A percentile compares a stretch with the other conserved stretches of the same genome.
Evolutionary conservation across 2,329 filamentous ascomycete species (phyloP).

Genomic region (Xylaria sp.): DNA sequence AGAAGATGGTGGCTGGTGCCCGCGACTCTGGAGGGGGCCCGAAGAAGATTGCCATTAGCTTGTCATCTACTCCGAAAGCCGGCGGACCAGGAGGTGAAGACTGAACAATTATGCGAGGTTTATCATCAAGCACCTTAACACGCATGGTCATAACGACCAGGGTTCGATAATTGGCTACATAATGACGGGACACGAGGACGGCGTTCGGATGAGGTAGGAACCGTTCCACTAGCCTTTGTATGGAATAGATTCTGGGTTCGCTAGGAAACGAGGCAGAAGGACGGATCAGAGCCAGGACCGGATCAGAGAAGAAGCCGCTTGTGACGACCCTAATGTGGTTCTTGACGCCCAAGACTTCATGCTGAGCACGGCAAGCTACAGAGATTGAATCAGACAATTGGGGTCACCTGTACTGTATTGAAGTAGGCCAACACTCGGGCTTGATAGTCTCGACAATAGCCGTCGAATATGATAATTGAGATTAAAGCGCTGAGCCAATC

Average conservation of each 20-base stretch:
- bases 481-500: background rate
- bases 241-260: conserved; percentile 40
- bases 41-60: conserved; percentile 69
- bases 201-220: conserved; percentile 45
- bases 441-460: conserved; percentile 4
- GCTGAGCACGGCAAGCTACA: conserved; percentile 24
- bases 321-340: conserved; percentile 22
- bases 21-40: conserved; percentile 55
- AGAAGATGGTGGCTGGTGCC: conserved; percentile 57
- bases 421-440: conserved; percentile 16
- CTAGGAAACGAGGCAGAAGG: conserved; percentile 33
- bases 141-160: conserved; percentile 34
- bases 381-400: conserved; percentile 37
- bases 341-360: conserved; percentile 15
- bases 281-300: conserved; percentile 19
- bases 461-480: conserved; percentile 1
- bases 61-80: conserved; percentile 58
- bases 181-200: conserved; percentile 45
- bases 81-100: conserved; percentile 35
- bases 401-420: conserved; percentile 34
- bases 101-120: conserved; percentile 29
- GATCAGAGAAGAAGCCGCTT: conserved; percentile 7
- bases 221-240: conserved; percentile 40
- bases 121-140: conserved; percentile 32
- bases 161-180: conserved; percentile 39